phyloP scores from a whole-genome alignment of 805 yeast genomes.

The Candida suzukii region DNA sequence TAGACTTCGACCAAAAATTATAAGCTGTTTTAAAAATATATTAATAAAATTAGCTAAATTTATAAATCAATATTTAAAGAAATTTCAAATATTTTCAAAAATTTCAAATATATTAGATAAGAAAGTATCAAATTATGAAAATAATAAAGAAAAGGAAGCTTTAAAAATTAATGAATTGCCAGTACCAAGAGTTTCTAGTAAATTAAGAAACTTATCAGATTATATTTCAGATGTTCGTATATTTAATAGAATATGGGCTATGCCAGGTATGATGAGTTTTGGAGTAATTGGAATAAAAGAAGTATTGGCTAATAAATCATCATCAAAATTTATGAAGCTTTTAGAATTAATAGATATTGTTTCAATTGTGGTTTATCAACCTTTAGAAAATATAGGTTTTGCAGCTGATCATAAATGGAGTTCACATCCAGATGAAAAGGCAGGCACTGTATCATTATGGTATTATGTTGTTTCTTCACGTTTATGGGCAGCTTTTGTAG shows the following conservation, averaged over 20 bases:
- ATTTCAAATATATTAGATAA: background rate
- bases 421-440: conserved; percentile 8
- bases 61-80: background rate
- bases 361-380: conserved; percentile 23
- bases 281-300: conserved; percentile 11
- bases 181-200: conserved; percentile 1
- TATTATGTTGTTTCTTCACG: conserved; percentile 25
- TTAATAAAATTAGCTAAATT: background rate
- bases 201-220: conserved; percentile 18
- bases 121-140: background rate
- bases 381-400: conserved; percentile 29
- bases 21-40: conserved; percentile 1
- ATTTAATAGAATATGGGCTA: conserved; percentile 29
- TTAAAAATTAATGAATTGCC: background rate
- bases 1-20: conserved; percentile 12
- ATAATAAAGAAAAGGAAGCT: background rate
- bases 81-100: background rate
- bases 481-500: conserved; percentile 28
- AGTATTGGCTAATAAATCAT: conserved; percentile 3
- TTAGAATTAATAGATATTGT: conserved; percentile 18
- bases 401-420: conserved; percentile 26
- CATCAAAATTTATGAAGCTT: conserved; percentile 12
- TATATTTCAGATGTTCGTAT: conserved; percentile 29
- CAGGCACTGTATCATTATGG: conserved; percentile 12
- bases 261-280: conserved; percentile 21